Conservation (phyloP, 306 rosid species). For the Prunus armeniaca region DNA sequence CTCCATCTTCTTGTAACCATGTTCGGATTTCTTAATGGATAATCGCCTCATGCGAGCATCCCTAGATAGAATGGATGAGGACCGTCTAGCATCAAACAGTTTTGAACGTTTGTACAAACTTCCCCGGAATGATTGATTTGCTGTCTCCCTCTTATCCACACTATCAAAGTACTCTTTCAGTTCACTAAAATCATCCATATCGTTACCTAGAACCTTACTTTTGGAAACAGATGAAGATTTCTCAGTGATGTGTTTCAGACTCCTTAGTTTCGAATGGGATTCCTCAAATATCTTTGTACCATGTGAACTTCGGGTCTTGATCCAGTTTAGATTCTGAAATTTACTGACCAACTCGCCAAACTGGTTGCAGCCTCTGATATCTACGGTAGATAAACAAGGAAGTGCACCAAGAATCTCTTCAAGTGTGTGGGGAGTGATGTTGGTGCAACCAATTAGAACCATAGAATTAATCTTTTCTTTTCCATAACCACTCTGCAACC, state of each 20-base stretch:
- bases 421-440: constrained; percentile 60
- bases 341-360: constrained; percentile 64
- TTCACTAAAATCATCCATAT: constrained; percentile 84
- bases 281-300: constrained; percentile 51
- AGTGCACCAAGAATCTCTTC: constrained; percentile 75
- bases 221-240: constrained; percentile 53
- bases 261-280: constrained; percentile 54
- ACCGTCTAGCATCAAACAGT: constrained; percentile 90
- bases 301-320: constrained; percentile 61
- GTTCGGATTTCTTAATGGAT: constrained; percentile 94
- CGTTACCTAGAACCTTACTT: constrained; percentile 46
- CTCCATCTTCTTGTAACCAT: constrained; percentile 90
- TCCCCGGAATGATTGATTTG: constrained; percentile 73
- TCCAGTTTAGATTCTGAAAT: constrained; percentile 71
- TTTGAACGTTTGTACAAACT: constrained; percentile 93
- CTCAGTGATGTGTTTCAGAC: constrained; percentile 69
- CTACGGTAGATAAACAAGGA: constrained; percentile 67
- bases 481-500: constrained; percentile 66
- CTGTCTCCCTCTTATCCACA: constrained; percentile 89
- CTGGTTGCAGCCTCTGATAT: constrained; percentile 88
- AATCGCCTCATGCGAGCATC: constrained; percentile 97
- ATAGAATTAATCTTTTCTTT: constrained; percentile 73
- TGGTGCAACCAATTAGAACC: constrained; percentile 71
- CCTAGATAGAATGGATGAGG: constrained; percentile 96
- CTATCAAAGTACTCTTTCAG: constrained; percentile 89